Evolutionary conservation across 2,329 filamentous ascomycete genomes (phyloP).

Genomic region (Pyricularia grisea): DNA sequence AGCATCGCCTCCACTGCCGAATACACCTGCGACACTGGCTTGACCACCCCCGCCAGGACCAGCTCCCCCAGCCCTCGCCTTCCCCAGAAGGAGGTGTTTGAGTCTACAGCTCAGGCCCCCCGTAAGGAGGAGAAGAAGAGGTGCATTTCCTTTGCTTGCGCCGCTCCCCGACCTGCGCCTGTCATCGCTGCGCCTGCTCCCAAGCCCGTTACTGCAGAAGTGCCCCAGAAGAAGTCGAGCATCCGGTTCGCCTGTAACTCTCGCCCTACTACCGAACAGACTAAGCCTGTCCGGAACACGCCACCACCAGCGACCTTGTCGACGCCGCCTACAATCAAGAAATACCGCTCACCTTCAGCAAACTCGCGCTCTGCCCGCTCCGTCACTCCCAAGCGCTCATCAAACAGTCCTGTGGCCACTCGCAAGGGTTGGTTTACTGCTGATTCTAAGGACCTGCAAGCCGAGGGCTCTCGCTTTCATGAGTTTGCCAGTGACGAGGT

Average conservation of each 20-base stretch:
- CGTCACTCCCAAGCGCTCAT: constrained; percentile 24
- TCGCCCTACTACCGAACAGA: constrained; percentile 34
- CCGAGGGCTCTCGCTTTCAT: constrained; percentile 62
- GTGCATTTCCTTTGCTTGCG: constrained; percentile 89
- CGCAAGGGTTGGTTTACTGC: constrained; percentile 39
- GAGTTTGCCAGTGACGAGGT: constrained; percentile 81
- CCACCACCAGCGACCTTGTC: background rate
- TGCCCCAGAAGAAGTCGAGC: constrained; percentile 42
- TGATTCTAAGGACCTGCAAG: constrained; percentile 37
- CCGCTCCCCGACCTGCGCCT: constrained; percentile 43
- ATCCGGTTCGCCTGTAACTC: constrained; percentile 71
- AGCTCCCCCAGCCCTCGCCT: constrained; percentile 84
- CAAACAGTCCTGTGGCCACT: constrained; percentile 26
- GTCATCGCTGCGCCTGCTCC: constrained; percentile 29
- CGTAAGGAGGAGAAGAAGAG: constrained; percentile 64
- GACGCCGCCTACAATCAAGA: constrained; percentile 10
- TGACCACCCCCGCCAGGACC: constrained; percentile 82
- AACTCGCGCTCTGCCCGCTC: constrained; percentile 13
- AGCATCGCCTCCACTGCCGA: constrained; percentile 81
- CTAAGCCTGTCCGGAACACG: constrained; percentile 12
- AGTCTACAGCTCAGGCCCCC: constrained; percentile 21
- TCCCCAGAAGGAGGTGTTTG: constrained; percentile 31
- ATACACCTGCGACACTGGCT: constrained; percentile 85
- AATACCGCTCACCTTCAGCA: constrained; percentile 16
- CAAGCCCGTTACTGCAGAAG: constrained; percentile 18